These are phyloP conservation scores for Ophiostoma piceae DNA, from an alignment of 2,329 filamentous ascomycete genomes.

Conservation along the genomic window DNA sequence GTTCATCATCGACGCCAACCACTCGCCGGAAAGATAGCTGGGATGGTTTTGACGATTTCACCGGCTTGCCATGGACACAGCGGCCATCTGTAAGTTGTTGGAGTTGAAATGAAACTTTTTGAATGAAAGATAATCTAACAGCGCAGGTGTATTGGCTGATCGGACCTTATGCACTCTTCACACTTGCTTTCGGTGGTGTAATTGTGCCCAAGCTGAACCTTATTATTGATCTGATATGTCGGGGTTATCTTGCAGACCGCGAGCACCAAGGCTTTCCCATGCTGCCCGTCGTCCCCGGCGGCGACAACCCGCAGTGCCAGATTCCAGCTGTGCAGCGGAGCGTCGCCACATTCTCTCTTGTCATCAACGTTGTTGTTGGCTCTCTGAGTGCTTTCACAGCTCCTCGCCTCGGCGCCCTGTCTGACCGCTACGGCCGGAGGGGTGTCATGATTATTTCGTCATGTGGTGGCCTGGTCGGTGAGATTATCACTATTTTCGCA, in stretches of 20 bases:
- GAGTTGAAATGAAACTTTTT: not conserved
- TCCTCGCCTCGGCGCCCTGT: constrained; percentile 77
- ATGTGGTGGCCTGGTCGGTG: constrained; percentile 66
- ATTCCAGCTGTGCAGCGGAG: constrained; percentile 68
- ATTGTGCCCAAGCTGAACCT: constrained; percentile 84
- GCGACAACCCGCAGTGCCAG: constrained; percentile 70
- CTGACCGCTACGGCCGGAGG: constrained; percentile 79
- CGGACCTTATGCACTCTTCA: constrained; percentile 72
- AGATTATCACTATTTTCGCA: constrained; percentile 72
- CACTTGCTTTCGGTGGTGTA: constrained; percentile 78
- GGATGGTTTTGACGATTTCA: constrained; percentile 54
- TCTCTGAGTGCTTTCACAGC: constrained; percentile 73
- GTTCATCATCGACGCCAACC: not conserved
- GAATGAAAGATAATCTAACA: not conserved
- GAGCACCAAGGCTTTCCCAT: constrained; percentile 55
- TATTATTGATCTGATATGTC: constrained; percentile 77
- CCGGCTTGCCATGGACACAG: constrained; percentile 56
- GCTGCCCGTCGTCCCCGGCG: constrained; percentile 60
- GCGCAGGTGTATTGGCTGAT: constrained; percentile 75
- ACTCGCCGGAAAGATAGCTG: constrained; percentile 35
- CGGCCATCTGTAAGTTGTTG: constrained; percentile 53
- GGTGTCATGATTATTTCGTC: constrained; percentile 68
- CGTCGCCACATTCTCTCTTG: constrained; percentile 73
- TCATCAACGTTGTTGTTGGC: constrained; percentile 68
- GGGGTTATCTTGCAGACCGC: constrained; percentile 69